Evolutionary conservation across 352 stramenopile genomes (phyloP), one percentile per base, ranked within the genome.

Genomic region (Elongisporangium senticosum): DNA sequence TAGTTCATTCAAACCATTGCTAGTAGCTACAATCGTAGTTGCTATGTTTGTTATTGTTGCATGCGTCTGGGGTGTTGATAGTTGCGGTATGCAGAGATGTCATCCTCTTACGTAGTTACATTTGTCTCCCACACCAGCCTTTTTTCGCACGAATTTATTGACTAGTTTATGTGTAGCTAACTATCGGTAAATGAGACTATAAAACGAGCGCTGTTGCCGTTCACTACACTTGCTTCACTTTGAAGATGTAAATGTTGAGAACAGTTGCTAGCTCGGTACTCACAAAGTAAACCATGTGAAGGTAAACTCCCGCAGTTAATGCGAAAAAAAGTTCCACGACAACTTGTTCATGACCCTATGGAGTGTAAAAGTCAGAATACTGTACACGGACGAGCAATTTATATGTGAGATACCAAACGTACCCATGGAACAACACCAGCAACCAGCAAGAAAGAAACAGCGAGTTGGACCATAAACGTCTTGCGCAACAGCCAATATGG

Each of bases 201-300:
- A 10, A 43, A 43, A 4, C 4, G 33, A 43, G 17, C 8, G 6
- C 10, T 43, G 33, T 17, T 43, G 11, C 7, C 28, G 1, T 7
- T 2, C 15, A 17, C 52, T 66, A 79, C 51, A 50, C 56, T 33
- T 92, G 62, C 73, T 92, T 90, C 56, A 89, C 83, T 65, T 79
- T 89, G 69, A 94, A 94, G 56, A 94, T 85, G 56, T 72, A 76
- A 60, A 93, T 94, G 54, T 72, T 74, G 21, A 94, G 78, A 28
- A 94, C 77, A 48, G 77, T 77, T 28, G 80, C 77, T 43, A 94
- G 72, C 58, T 94, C 85, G 33, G 65, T 82, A 22, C 87, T 72
- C 39, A 94, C 59, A 56, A 84, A 91, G 65, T 87, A 94, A 47
- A 94, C 81, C 85, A 94, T 94, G 71, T 94, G 85, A 20, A 73